These are phyloP conservation scores for Trichocladium antarcticum DNA, from an alignment of 495 filamentous ascomycete species.

Conservation along the genomic window DNA sequence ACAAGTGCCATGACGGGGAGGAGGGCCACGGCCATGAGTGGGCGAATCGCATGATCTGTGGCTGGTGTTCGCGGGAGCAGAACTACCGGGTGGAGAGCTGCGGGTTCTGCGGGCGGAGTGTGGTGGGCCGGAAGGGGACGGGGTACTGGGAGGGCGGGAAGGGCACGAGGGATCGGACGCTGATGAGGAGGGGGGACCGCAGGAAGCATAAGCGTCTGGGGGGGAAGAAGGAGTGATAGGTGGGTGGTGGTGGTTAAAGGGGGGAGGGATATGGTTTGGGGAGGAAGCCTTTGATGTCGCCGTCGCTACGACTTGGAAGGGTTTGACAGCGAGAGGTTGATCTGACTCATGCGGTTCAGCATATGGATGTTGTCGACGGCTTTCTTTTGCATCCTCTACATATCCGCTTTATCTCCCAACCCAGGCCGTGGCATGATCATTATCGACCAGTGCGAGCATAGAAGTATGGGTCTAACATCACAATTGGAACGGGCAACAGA, in stretches of 20 bases:
- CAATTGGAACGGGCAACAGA: too few species aligned
- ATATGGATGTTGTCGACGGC: too few species aligned
- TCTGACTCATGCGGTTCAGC: too few species aligned
- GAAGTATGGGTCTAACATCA: too few species aligned
- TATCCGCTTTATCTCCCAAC: too few species aligned
- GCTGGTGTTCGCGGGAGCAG: constrained; percentile 73
- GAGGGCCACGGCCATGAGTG: constrained; percentile 70
- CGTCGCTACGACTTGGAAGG: too few species aligned
- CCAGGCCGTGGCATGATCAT: too few species aligned
- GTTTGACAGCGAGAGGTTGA: too few species aligned
- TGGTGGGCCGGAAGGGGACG: constrained; percentile 52
- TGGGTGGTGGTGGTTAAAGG: background rate
- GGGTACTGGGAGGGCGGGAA: constrained; percentile 93
- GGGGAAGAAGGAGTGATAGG: constrained; percentile 13
- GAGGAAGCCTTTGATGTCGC: too few species aligned
- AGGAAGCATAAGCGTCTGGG: constrained; percentile 54
- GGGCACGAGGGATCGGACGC: constrained; percentile 58
- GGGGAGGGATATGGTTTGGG: too few species aligned
- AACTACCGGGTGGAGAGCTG: constrained; percentile 73
- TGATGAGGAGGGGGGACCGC: constrained; percentile 67
- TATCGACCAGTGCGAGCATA: too few species aligned
- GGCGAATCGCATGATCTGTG: constrained; percentile 83
- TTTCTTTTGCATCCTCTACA: too few species aligned
- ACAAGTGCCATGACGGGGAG: constrained; percentile 68
- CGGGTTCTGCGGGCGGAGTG: constrained; percentile 57